Evolutionary conservation across 371 early-diverging fungal genomes (phyloP).

Genomic region (Syncephalis fuscata): DNA sequence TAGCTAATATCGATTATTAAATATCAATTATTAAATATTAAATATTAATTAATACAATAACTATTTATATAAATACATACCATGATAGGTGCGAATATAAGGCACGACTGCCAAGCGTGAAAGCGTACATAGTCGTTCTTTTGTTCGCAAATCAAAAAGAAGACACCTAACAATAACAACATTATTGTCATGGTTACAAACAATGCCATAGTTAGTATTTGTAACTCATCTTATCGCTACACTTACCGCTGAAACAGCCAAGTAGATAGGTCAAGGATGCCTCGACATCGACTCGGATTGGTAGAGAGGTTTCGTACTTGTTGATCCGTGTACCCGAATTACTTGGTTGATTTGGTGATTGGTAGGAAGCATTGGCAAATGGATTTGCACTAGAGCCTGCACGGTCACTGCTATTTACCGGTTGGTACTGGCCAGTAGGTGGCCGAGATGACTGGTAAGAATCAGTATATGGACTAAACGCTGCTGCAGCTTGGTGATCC

Average conservation of each 20-base stretch:
- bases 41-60: too few species aligned
- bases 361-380: too few species aligned
- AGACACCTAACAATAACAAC: slow-evolving; percentile 24
- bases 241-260: slow-evolving; percentile 50
- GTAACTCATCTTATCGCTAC: too few species aligned
- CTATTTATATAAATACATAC: slow-evolving; percentile 5
- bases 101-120: slow-evolving; percentile 63
- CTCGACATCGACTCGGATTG: slow-evolving; percentile 63
- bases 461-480: too few species aligned
- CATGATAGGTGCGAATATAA: slow-evolving; percentile 6
- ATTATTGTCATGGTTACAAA: background rate
- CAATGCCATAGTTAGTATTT: too few species aligned
- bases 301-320: slow-evolving; percentile 59
- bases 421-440: too few species aligned
- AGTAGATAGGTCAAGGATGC: slow-evolving; percentile 54
- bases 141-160: slow-evolving; percentile 55
- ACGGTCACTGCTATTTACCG: too few species aligned
- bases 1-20: background rate
- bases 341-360: too few species aligned
- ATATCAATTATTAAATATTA: too few species aligned
- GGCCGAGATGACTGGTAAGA: too few species aligned
- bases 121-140: slow-evolving; percentile 72
- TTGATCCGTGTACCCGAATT: slow-evolving; percentile 20
- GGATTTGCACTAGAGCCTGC: too few species aligned
- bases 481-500: too few species aligned